Evolutionary conservation across 2,329 filamentous ascomycete species (phyloP).

Genomic region (Moelleriella libera): DNA sequence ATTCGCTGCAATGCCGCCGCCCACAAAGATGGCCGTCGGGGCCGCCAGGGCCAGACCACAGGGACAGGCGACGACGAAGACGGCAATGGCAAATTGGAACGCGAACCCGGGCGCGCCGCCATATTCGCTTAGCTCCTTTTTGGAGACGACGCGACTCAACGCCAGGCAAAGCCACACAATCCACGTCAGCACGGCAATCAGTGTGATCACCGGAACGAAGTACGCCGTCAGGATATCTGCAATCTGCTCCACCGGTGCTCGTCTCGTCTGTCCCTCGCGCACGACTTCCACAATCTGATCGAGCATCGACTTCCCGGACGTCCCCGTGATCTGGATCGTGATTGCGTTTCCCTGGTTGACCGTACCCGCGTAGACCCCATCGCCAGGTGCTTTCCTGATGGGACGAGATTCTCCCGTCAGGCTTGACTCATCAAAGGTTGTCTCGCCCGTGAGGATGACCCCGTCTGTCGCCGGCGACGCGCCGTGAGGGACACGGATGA

Average conservation of each 20-base stretch:
- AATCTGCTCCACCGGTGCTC: conserved; percentile 62
- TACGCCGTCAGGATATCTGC: conserved; percentile 61
- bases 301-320: conserved; percentile 58
- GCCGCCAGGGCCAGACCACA: conserved; percentile 77
- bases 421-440: conserved; percentile 77
- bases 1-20: conserved; percentile 64
- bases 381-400: conserved; percentile 48
- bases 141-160: conserved; percentile 39
- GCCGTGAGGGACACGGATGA: conserved; percentile 63
- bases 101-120: conserved; percentile 63
- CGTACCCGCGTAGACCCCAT: conserved; percentile 58
- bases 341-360: conserved; percentile 56
- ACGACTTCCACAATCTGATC: conserved; percentile 69
- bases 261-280: conserved; percentile 61
- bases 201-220: conserved; percentile 60
- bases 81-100: conserved; percentile 70
- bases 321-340: conserved; percentile 47
- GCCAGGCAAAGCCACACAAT: conserved; percentile 56
- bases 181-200: conserved; percentile 59
- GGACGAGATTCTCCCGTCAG: conserved; percentile 66
- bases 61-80: conserved; percentile 78
- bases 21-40: conserved; percentile 74
- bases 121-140: conserved; percentile 37
- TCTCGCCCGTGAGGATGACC: conserved; percentile 44
- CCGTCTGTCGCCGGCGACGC: conserved; percentile 79